Percentiles rank a stretch among this genome's conserved stretches.
phyloP scores from a whole-genome alignment of 2,329 filamentous ascomycete genomes.

The Monosporascus sp. region DNA sequence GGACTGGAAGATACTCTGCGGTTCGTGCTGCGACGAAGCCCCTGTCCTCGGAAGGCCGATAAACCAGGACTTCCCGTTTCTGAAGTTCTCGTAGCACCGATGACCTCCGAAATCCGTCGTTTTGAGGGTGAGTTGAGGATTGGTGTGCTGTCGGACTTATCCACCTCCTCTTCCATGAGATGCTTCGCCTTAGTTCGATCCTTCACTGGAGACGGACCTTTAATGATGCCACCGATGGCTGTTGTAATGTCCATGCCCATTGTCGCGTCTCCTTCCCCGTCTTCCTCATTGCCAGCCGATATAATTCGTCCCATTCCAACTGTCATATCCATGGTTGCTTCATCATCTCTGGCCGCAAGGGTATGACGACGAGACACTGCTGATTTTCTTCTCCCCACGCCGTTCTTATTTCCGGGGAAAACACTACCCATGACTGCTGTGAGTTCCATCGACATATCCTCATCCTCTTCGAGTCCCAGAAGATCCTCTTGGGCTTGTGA shows the following conservation, averaged over 20 bases:
- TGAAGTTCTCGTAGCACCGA: slow-evolving; percentile 34
- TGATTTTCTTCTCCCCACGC: slow-evolving; percentile 22
- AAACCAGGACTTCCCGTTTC: slow-evolving; percentile 51
- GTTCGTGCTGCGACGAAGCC: slow-evolving; percentile 43
- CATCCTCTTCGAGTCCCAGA: slow-evolving; percentile 43
- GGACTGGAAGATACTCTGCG: slow-evolving; percentile 38
- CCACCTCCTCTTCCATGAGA: slow-evolving; percentile 54
- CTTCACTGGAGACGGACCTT: slow-evolving; percentile 31
- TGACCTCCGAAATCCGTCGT: slow-evolving; percentile 20
- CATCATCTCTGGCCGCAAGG: slow-evolving; percentile 33
- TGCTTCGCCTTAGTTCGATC: slow-evolving; percentile 46
- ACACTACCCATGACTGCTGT: slow-evolving; percentile 60
- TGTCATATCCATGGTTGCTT: slow-evolving; percentile 62
- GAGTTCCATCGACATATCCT: slow-evolving; percentile 77
- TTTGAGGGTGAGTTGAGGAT: slow-evolving; percentile 37
- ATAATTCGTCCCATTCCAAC: slow-evolving; percentile 52
- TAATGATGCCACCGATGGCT: slow-evolving; percentile 58
- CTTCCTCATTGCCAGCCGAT: slow-evolving; percentile 29
- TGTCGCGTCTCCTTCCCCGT: slow-evolving; percentile 34
- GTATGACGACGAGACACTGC: slow-evolving; percentile 20
- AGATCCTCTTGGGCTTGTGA: slow-evolving; percentile 25
- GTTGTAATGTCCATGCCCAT: slow-evolving; percentile 65
- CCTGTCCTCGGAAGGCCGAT: slow-evolving; percentile 46
- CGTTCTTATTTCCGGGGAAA: slow-evolving; percentile 29
- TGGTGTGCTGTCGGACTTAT: slow-evolving; percentile 40